phyloP scores from a whole-genome alignment of 768 basidiomycete species.

The Termitomyces titanicus region DNA sequence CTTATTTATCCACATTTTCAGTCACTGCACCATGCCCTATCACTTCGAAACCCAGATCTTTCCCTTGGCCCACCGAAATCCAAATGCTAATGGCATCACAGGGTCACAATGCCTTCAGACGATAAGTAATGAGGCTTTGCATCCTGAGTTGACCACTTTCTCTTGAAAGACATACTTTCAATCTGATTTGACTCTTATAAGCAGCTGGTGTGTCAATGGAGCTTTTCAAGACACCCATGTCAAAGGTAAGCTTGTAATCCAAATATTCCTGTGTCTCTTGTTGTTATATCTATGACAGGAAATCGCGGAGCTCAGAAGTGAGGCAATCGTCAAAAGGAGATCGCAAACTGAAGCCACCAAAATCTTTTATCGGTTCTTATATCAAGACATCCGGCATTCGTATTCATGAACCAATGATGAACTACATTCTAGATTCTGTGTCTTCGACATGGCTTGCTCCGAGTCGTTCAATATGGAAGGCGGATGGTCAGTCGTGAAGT shows the following conservation, averaged over 20 bases:
- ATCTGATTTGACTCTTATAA: constrained; percentile 18
- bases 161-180: not conserved
- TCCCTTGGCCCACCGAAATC: no score
- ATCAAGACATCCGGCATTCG: no score
- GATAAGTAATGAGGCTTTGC: no score
- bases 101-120: constrained; percentile 1
- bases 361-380: not conserved
- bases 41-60: no score
- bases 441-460: constrained; percentile 70
- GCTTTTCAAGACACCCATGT: constrained; percentile 51
- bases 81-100: no score
- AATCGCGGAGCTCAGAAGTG: not conserved
- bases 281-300: not conserved
- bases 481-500: constrained; percentile 48
- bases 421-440: constrained; percentile 47
- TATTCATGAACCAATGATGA: not conserved
- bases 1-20: constrained; percentile 71
- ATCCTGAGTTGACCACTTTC: not conserved
- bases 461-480: constrained; percentile 61
- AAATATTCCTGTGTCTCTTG: no score
- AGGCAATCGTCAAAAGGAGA: not conserved
- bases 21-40: constrained; percentile 59
- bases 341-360: not conserved
- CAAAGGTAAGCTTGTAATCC: constrained; percentile 3
- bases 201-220: constrained; percentile 62